phyloP scores from a whole-genome alignment of 305 asterid species.

The Nicotiana rustica region DNA sequence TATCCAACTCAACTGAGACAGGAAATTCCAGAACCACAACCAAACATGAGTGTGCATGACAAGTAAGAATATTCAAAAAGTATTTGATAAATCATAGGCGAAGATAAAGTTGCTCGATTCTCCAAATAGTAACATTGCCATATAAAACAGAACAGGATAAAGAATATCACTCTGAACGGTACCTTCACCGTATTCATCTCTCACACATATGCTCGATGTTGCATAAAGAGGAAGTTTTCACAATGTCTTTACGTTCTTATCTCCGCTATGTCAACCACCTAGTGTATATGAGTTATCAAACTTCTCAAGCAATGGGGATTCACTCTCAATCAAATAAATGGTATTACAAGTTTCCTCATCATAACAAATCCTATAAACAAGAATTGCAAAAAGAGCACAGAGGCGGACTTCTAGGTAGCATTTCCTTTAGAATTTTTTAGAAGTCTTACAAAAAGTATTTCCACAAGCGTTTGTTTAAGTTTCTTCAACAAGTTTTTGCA shows the following conservation, averaged over 20 bases:
- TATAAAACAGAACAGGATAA: neutral
- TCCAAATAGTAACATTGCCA: neutral
- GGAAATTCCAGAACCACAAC: constrained; percentile 11
- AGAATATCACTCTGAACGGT: neutral
- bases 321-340: constrained; percentile 16
- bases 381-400: neutral
- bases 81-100: neutral
- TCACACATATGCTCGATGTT: neutral
- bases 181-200: neutral
- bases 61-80: neutral
- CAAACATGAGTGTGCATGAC: neutral
- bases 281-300: neutral
- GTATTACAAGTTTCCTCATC: neutral
- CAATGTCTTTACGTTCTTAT: neutral
- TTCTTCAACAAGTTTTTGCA: neutral
- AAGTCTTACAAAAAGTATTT: neutral
- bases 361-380: neutral
- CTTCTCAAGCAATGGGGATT: constrained; percentile 28
- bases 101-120: neutral
- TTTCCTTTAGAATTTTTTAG: neutral
- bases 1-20: constrained; percentile 76
- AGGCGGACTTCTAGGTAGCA: constrained; percentile 11
- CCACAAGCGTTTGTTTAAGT: constrained; percentile 10
- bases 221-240: neutral
- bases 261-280: neutral